Base-by-base conservation (phyloP, 2,329 filamentous ascomycete species). In the Pezicula radicicola region DNA sequence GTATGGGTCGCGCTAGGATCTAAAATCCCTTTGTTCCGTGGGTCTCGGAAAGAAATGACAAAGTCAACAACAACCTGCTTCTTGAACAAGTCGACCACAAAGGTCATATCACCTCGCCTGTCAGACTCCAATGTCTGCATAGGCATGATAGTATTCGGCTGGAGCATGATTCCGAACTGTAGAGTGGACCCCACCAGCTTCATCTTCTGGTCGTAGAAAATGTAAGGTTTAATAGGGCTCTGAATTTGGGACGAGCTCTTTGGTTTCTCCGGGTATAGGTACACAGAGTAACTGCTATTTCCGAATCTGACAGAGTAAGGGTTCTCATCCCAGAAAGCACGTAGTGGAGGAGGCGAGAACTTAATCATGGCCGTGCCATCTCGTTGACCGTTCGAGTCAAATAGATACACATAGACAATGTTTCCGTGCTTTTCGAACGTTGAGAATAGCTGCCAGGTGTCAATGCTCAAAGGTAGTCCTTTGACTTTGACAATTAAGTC, bases 161-260 rank as follows among this genome's bases (percentile, higher is more conserved):
- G 68, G 1, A 77, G 60, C 69, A 83, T 75, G 39, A 83, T 72
- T 0, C 89, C 88, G 58, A 91, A 87, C 16, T 83, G 76, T 2
- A 91, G 61, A 0, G 69, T 71, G 1, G 64, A 60, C 3, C 78
- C 72, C 1, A 66, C 61, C 2, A 84, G 56, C 15, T 63, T 72
- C 66, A 79, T 68, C 18, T 62, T 63, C 19, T 63, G 53, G 1
- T 68, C 66, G 41, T 71, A 69, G 4, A 49, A 64, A 6, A 66
- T 52, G 6, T 57, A 55, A n/a, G 62, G 58, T 45, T 62, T 63
- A 25, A 66, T 57, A 5, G 67, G 67, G 51, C 68, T 71, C 30
- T 59, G 56, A 10, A 70, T 56, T 25, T 51, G 40, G n/a, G 50
- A 44, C 16, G 19, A 35, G 6, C 43, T 45, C 9, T 44, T 50